phyloP scores from a whole-genome alignment of 2,329 filamentous ascomycete species.

The Zalaria sp. region DNA sequence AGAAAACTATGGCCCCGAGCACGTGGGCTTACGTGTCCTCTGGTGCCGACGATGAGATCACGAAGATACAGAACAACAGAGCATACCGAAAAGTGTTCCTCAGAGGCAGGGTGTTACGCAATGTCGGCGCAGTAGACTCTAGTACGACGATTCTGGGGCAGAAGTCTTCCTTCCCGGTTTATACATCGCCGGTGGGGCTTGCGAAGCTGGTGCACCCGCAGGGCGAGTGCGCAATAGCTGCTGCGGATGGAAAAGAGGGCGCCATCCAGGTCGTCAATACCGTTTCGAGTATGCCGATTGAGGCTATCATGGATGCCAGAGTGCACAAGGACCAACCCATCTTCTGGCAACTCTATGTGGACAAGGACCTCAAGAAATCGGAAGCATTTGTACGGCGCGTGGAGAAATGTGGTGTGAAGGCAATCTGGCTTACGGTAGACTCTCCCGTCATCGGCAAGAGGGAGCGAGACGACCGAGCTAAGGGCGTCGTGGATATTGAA shows the following conservation, averaged over 20 bases:
- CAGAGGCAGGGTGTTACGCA: conserved; percentile 28
- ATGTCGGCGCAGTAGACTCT: conserved; percentile 20
- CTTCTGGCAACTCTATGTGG: conserved; percentile 49
- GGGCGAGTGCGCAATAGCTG: conserved; percentile 17
- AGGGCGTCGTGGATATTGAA: conserved; percentile 17
- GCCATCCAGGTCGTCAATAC: conserved; percentile 15
- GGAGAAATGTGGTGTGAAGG: conserved; percentile 33
- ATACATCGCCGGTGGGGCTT: conserved; percentile 19
- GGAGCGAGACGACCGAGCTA: conserved; percentile 28
- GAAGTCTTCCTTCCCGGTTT: conserved; percentile 16
- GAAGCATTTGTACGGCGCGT: conserved; percentile 34
- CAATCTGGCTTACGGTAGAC: conserved; percentile 45
- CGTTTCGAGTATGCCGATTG: conserved; percentile 14
- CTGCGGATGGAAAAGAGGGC: conserved; percentile 12
- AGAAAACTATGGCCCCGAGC: conserved; percentile 17
- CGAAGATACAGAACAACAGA: conserved; percentile 23
- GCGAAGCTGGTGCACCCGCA: conserved; percentile 17
- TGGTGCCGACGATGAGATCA: conserved; percentile 33
- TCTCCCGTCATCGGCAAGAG: conserved; percentile 42
- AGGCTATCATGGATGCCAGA: conserved; percentile 13
- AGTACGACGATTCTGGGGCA: conserved; percentile 16
- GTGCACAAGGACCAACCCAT: conserved; percentile 15
- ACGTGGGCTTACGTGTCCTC: conserved; percentile 31
- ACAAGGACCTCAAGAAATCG: conserved; percentile 37
- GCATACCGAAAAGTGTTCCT: conserved; percentile 27